Conservation (phyloP, 768 basidiomycete species). For the Sporobolomyces phaffii region DNA sequence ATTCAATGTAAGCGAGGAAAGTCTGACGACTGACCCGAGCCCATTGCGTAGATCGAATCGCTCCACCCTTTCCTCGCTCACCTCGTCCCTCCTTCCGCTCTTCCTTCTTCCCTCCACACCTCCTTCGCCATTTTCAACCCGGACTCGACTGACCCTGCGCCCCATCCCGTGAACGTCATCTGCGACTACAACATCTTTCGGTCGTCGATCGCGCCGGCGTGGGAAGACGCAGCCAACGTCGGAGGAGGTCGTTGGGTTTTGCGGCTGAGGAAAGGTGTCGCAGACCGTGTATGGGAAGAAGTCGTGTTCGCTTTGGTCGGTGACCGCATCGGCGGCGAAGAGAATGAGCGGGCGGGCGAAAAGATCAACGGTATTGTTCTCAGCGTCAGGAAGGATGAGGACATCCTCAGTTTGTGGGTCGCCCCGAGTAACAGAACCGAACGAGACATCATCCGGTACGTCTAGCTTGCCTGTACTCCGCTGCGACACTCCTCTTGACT, state of each 20-base stretch:
- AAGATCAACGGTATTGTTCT: constrained; percentile 91
- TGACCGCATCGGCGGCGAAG: constrained; percentile 29
- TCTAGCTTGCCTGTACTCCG: constrained; percentile 16
- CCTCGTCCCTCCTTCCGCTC: constrained; percentile 71
- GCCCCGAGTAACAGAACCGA: constrained; percentile 68
- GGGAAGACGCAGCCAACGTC: constrained; percentile 88
- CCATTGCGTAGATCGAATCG: constrained; percentile 66
- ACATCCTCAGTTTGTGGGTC: constrained; percentile 91
- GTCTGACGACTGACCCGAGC: background rate
- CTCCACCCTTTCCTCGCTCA: constrained; percentile 95
- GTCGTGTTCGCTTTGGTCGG: constrained; percentile 46
- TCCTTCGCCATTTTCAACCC: constrained; percentile 25
- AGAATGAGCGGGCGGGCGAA: constrained; percentile 15
- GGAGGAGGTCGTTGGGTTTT: constrained; percentile 93
- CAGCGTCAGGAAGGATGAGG: constrained; percentile 85
- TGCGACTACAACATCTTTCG: constrained; percentile 90
- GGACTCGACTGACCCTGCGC: constrained; percentile 1
- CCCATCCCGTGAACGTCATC: constrained; percentile 21
- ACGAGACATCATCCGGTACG: constrained; percentile 73
- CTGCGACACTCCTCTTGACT: background rate
- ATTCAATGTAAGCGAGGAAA: too few relatives aligned
- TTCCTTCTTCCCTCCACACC: constrained; percentile 56
- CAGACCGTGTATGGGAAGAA: constrained; percentile 87
- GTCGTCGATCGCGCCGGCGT: constrained; percentile 75
- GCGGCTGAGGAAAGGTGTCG: constrained; percentile 80